These are phyloP conservation scores for Golubevia pallescens DNA, from an alignment of 1,284 basidiomycete species.

Conservation along the genomic window DNA sequence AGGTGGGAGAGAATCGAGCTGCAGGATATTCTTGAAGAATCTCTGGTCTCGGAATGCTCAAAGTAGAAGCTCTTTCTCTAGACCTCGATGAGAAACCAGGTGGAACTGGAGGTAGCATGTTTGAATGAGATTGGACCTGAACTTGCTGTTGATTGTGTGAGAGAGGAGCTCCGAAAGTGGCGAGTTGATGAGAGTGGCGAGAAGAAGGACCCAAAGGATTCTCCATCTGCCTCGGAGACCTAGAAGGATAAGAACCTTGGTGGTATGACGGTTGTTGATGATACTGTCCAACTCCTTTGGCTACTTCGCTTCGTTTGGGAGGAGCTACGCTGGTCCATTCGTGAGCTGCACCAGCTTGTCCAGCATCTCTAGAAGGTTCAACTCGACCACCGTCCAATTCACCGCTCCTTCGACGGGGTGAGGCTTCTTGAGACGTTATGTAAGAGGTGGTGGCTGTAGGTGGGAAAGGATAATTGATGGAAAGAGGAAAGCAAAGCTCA, in stretches of 20 bases:
- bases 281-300: too few relatives aligned
- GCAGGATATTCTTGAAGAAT: not conserved
- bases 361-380: not conserved
- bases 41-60: not conserved
- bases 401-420: not conserved
- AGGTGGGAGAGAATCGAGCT: not conserved
- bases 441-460: not conserved
- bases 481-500: too few relatives aligned
- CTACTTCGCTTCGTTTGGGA: not conserved
- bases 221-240: not conserved
- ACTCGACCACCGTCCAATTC: not conserved
- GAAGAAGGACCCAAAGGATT: too few relatives aligned
- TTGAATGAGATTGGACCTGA: not conserved
- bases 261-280: too few relatives aligned
- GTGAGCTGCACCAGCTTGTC: not conserved
- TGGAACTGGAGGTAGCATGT: not conserved
- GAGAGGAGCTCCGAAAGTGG: too few relatives aligned
- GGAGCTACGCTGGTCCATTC: not conserved
- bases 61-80: not conserved
- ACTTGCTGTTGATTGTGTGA: too few relatives aligned
- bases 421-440: not conserved
- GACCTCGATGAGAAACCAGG: not conserved
- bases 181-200: not conserved
- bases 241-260: not conserved
- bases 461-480: not conserved